Percentiles rank a stretch among this genome's conserved stretches.
phyloP scores from a whole-genome alignment of 2,329 filamentous ascomycete genomes.

The Trichoderma semiorbis region DNA sequence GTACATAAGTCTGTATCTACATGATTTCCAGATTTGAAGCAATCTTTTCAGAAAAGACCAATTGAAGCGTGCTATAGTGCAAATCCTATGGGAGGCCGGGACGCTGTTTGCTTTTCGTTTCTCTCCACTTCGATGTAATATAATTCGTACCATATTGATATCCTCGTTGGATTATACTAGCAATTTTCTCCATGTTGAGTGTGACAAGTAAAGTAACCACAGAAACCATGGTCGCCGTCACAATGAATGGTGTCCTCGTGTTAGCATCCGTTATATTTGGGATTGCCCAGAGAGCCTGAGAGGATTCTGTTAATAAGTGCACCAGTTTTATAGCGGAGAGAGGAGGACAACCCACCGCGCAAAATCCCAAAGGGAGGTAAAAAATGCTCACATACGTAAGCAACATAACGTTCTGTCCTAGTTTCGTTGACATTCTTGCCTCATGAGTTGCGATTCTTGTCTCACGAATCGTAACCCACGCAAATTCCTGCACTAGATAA shows the following conservation, averaged over 20 bases:
- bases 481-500: not conserved
- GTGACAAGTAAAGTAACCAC: not conserved
- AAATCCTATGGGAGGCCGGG: too few species aligned
- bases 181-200: not conserved
- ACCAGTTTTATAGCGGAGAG: too few species aligned
- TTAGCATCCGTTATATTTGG: not conserved
- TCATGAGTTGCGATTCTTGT: conserved; percentile 18
- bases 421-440: conserved; percentile 19
- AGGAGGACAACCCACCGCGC: conserved; percentile 2
- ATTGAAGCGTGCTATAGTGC: too few species aligned
- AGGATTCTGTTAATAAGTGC: too few species aligned
- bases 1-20: too few species aligned
- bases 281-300: not conserved
- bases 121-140: too few species aligned
- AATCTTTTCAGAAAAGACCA: too few species aligned
- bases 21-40: too few species aligned
- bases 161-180: not conserved
- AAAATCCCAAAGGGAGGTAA: conserved; percentile 36
- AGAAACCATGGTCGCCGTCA: not conserved
- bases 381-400: conserved; percentile 41
- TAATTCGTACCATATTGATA: too few species aligned
- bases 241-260: not conserved
- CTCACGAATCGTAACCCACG: not conserved
- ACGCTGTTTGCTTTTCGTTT: too few species aligned
- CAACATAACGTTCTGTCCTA: conserved; percentile 36